Percentiles rank a stretch among this genome's conserved stretches.
phyloP scores from a whole-genome alignment of 1,139 yeast species.

The Candida sp. region DNA sequence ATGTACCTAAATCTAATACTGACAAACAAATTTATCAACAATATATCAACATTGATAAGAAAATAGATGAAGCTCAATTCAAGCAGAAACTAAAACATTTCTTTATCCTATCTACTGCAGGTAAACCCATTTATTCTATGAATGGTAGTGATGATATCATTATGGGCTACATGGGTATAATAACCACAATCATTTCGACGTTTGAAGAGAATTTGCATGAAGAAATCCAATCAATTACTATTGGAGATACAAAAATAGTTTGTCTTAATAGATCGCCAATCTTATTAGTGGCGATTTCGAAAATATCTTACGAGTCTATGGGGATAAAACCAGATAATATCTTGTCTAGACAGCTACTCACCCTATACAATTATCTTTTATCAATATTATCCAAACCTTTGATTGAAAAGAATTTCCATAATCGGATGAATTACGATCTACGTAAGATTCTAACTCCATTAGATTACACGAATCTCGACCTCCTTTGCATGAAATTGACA shows the following conservation, averaged over 20 bases:
- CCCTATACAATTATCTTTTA: constrained; percentile 75
- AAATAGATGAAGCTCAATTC: constrained; percentile 24
- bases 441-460: constrained; percentile 70
- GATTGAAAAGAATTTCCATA: constrained; percentile 62
- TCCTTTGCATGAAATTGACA: constrained; percentile 54
- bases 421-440: constrained; percentile 78
- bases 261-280: constrained; percentile 68
- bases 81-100: constrained; percentile 59
- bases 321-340: constrained; percentile 24
- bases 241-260: constrained; percentile 49
- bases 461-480: constrained; percentile 62
- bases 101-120: constrained; percentile 84
- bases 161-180: constrained; percentile 71
- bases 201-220: constrained; percentile 44
- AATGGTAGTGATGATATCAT: constrained; percentile 72
- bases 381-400: constrained; percentile 78
- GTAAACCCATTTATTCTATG: constrained; percentile 87
- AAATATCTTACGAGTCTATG: constrained; percentile 29
- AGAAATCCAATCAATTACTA: constrained; percentile 23
- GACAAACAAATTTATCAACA: constrained; percentile 13
- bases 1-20: constrained; percentile 4
- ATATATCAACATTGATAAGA: constrained; percentile 20
- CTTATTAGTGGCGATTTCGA: constrained; percentile 70
- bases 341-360: constrained; percentile 62
- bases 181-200: constrained; percentile 64